Base-by-base conservation (phyloP, 1,139 yeast species). In the Yamadazyma kanchanaburiensis region DNA sequence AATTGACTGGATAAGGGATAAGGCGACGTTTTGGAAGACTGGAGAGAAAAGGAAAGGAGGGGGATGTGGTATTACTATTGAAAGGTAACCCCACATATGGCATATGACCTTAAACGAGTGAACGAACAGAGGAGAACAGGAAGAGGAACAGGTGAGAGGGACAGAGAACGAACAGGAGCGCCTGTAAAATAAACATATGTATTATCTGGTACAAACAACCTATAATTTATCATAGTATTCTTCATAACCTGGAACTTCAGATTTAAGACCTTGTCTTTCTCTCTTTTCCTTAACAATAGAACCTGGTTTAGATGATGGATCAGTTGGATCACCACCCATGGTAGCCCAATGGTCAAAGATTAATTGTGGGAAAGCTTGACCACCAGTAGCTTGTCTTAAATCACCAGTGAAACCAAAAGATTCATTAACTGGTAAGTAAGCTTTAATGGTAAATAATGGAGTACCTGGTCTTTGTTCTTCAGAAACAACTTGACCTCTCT, bases 351-450 rank as follows among this genome's bases (percentile, higher is more conserved):
- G 98, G 70, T 89, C 97, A 74, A 91, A 91, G 71, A 91, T 91
- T 94, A 91, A 80, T 79, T 89, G 97, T 76, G 98, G 98, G 97
- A 91, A 91, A 70, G 98, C 98, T 81, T 91, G 98, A 74, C 98
- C 98, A 85, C 96, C 96, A 61, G 98, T 91, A 63, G 97, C 96
- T 77, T 89, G 96, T 82, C 98, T 88, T 67, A 91, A 85, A 64
- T 88, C 95, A 76, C 94, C 91, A 59, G 96, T 84, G 96, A 91
- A 91, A 84, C 98, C 98, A 82, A 91, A 91, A 42, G 98, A 91
- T 80, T 91, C 98, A 77, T 91, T 91, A 60, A 91, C 97, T 70
- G 98, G 98, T 74, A 89, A 78, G 94, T 87, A 85, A 58, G 97
- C 97, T 85, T 89, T 89, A 70, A 89, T 94, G 60, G 95, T 88